phyloP scores from a whole-genome alignment of 1,284 basidiomycete genomes.

The Heterobasidion occidentale region DNA sequence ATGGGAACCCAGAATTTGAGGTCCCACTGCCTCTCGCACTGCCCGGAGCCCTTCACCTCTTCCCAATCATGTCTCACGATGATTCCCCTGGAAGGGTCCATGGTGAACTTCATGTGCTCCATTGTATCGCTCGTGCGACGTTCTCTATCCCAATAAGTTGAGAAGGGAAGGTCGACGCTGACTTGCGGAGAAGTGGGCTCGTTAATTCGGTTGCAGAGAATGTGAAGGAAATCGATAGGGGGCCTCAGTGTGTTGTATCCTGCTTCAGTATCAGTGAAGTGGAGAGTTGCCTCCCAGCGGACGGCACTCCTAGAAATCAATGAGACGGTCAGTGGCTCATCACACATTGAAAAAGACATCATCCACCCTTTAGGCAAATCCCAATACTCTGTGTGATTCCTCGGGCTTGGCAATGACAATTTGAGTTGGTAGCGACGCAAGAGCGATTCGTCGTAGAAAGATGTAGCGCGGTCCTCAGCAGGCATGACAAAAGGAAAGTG shows the following conservation, averaged over 20 bases:
- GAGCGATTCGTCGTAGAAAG: neutral
- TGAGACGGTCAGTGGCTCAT: neutral
- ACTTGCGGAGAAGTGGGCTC: too few species aligned
- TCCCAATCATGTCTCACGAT: conserved; percentile 9
- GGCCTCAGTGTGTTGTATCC: too few species aligned
- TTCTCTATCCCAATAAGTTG: conserved; percentile 4
- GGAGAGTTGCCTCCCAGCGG: conserved; percentile 9
- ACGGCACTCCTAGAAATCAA: conserved; percentile 1
- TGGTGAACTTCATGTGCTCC: too few species aligned
- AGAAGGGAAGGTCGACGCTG: conserved; percentile 5
- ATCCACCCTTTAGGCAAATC: conserved; percentile 11
- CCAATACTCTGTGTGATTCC: conserved; percentile 12
- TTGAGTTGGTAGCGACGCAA: conserved; percentile 10
- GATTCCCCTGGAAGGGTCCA: conserved; percentile 3
- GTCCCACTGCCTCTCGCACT: conserved; percentile 17
- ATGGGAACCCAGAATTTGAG: conserved; percentile 21
- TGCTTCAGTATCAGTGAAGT: neutral
- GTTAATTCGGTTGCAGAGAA: too few species aligned
- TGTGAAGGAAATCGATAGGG: too few species aligned
- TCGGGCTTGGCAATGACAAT: conserved; percentile 3
- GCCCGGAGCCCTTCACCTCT: neutral
- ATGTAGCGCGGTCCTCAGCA: neutral
- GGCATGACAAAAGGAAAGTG: neutral
- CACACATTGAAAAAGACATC: neutral
- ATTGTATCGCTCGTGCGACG: neutral